These are phyloP conservation scores for Limnomonas spitsbergensis DNA, from an alignment of 139 green algal species.

Conservation along the genomic window DNA sequence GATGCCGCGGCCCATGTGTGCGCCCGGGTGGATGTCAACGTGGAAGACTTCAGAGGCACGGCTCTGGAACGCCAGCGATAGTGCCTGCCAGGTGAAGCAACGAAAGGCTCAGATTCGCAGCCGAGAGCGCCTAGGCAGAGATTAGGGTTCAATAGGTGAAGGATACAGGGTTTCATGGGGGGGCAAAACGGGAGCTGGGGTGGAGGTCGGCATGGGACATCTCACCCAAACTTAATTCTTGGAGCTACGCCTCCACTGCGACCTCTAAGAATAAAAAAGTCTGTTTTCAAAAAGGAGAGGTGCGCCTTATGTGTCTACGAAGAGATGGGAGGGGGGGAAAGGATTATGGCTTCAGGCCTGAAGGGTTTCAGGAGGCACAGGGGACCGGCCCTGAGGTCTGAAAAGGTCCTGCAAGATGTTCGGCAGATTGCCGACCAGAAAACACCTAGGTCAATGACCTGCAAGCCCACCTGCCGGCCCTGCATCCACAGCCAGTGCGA, in stretches of 20 bases:
- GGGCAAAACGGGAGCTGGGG: no score
- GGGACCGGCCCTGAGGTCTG: neutral
- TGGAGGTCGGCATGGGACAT: neutral
- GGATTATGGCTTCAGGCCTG: neutral
- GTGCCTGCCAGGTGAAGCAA: conserved; percentile 27
- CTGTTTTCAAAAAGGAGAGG: no score
- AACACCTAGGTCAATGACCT: no score
- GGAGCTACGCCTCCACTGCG: no score
- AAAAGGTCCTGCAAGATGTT: no score
- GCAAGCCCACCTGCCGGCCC: conserved; percentile 59
- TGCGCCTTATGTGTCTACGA: neutral
- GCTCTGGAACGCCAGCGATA: conserved; percentile 76
- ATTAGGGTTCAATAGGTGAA: no score
- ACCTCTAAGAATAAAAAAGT: no score
- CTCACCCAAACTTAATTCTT: neutral
- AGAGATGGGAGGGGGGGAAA: neutral
- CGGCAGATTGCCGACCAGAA: no score
- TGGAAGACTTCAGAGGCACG: conserved; percentile 65
- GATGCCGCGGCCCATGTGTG: conserved; percentile 73
- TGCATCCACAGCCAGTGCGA: conserved; percentile 77
- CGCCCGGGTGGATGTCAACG: conserved; percentile 89
- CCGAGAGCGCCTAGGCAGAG: neutral
- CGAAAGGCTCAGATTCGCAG: neutral
- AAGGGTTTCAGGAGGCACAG: neutral
- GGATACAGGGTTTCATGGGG: no score